Evolutionary conservation across 148 eudicot genomes (phyloP).

Genomic region (Polygonum aviculare): DNA sequence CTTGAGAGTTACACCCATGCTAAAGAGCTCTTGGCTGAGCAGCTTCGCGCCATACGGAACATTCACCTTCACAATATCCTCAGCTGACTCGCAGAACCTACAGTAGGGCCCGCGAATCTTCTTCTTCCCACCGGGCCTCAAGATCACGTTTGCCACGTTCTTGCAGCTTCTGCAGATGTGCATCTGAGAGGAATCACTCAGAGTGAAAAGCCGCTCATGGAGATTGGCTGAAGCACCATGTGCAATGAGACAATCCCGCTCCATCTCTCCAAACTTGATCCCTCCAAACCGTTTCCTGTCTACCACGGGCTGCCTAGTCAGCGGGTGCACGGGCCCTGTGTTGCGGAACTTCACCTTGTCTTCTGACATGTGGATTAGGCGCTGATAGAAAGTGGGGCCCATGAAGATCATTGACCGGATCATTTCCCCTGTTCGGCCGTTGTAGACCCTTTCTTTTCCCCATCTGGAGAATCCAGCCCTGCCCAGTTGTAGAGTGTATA

Average conservation of each 20-base stretch:
- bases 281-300: slow-evolving; percentile 95
- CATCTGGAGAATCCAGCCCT: slow-evolving; percentile 92
- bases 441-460: slow-evolving; percentile 82
- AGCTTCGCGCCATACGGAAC: slow-evolving; percentile 96
- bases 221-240: slow-evolving; percentile 93
- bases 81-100: slow-evolving; percentile 68
- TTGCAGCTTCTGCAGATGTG: slow-evolving; percentile 69
- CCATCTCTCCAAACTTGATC: slow-evolving; percentile 94
- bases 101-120: slow-evolving; percentile 90
- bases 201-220: slow-evolving; percentile 88
- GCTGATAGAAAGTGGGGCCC: slow-evolving; percentile 91
- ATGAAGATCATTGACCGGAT: slow-evolving; percentile 65
- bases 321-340: slow-evolving; percentile 93
- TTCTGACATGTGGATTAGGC: slow-evolving; percentile 84
- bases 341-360: slow-evolving; percentile 95
- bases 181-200: slow-evolving; percentile 85
- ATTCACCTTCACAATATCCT: slow-evolving; percentile 59
- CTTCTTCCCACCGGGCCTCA: slow-evolving; percentile 59
- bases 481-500: slow-evolving; percentile 6
- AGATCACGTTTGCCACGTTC: slow-evolving; percentile 71
- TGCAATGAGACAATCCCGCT: slow-evolving; percentile 88
- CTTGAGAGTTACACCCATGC: slow-evolving; percentile 87
- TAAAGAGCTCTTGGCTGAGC: slow-evolving; percentile 80
- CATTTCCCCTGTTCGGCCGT: slow-evolving; percentile 83
- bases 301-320: slow-evolving; percentile 91